A percentile compares a stretch with the other conserved stretches of the same genome.
Evolutionary conservation across 2,329 filamentous ascomycete genomes (phyloP).

Genomic region (Claviceps quebecensis): DNA sequence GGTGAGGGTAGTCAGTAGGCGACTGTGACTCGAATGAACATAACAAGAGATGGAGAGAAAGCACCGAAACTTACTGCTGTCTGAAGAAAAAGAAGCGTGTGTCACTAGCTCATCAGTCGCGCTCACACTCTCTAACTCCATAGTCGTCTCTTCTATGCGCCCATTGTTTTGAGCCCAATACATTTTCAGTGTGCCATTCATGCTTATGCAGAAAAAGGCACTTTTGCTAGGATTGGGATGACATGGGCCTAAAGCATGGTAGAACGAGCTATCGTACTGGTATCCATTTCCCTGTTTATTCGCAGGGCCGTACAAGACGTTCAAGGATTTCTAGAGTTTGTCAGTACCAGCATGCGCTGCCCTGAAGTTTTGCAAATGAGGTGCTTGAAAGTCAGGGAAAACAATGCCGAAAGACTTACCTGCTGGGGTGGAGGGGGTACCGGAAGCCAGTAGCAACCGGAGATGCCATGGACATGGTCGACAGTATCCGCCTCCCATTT

Average conservation of each 20-base stretch:
- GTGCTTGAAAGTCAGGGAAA: too few relatives aligned
- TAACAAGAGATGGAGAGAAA: background rate
- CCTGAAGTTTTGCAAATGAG: background rate
- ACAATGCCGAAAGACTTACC: conserved; percentile 9
- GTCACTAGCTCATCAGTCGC: conserved; percentile 65
- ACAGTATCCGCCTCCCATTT: conserved; percentile 52
- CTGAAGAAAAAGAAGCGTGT: conserved; percentile 62
- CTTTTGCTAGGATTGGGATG: conserved; percentile 60
- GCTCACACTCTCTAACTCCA: conserved; percentile 61
- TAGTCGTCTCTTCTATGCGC: conserved; percentile 55
- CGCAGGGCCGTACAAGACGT: conserved; percentile 44
- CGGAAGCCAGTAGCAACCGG: conserved; percentile 79
- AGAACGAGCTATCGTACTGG: conserved; percentile 52
- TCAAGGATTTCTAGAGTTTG: conserved; percentile 24
- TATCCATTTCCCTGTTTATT: conserved; percentile 50
- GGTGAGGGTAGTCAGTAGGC: conserved; percentile 12
- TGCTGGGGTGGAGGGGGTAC: conserved; percentile 34
- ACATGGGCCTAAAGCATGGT: conserved; percentile 54
- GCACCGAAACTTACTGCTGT: conserved; percentile 43
- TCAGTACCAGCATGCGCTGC: background rate
- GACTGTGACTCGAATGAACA: background rate
- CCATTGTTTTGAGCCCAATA: conserved; percentile 63
- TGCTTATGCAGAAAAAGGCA: conserved; percentile 63
- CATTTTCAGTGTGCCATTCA: conserved; percentile 58
- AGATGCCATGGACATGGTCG: conserved; percentile 63